Conservation (phyloP, 768 basidiomycete species). For the Lentinula lateritia region DNA sequence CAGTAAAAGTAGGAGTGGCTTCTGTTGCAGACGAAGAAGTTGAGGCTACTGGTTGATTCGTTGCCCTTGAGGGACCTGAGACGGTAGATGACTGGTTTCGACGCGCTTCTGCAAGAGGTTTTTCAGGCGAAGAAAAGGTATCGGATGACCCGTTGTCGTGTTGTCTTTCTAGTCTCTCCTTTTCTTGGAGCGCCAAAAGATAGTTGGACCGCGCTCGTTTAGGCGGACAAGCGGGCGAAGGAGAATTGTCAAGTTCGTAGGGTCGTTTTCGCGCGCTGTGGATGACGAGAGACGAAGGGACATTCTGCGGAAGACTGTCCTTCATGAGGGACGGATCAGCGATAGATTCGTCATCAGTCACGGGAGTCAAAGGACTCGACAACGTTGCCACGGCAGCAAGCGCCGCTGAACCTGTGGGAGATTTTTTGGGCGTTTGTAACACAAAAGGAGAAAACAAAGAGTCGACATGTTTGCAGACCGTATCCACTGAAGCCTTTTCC, state of each 20-base stretch:
- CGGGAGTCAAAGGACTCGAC: conserved; percentile 2
- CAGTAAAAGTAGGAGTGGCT: not conserved
- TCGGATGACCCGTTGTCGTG: not conserved
- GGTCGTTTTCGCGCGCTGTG: not conserved
- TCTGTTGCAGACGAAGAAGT: not conserved
- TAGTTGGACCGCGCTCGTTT: conserved; percentile 5
- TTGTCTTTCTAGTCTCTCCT: not conserved
- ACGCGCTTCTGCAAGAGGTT: not conserved
- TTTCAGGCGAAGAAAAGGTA: not conserved
- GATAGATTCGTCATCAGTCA: conserved; percentile 7
- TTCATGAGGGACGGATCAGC: conserved; percentile 1
- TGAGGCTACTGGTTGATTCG: not conserved
- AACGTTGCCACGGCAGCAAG: not conserved
- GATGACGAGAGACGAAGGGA: not conserved
- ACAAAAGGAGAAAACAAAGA: conserved; percentile 5
- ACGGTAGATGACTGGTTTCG: not conserved
- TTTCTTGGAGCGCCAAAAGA: not conserved
- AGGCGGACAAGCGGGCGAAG: not conserved
- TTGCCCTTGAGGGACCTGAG: not conserved
- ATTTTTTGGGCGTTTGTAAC: conserved; percentile 3
- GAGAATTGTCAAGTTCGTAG: not conserved
- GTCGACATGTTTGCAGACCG: not conserved
- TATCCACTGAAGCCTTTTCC: not conserved
- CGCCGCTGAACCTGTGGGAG: not conserved
- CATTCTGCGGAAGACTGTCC: not conserved